Evolutionary conservation across 2,329 filamentous ascomycete species (phyloP), one percentile per base, ranked within the genome.

Genomic region (Bipolaris cookei): DNA sequence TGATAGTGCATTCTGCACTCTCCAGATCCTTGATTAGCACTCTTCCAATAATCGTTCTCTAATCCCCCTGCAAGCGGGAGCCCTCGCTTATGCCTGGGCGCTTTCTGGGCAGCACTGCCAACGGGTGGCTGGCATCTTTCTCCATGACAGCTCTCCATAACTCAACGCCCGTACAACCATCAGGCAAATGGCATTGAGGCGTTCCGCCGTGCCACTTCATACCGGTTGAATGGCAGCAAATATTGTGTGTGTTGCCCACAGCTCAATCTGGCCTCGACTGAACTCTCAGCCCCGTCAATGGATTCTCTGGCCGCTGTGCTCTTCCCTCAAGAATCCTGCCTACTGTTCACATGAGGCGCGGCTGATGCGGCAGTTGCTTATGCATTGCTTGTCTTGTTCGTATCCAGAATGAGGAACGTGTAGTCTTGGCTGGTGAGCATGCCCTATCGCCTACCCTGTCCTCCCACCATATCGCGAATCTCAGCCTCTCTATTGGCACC

Each of bases 321-420:
- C 39, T 53, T 38, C 44, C 21, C 14, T 49, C 25, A 18, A n/a
- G 20, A 35, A 39, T 20, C 45, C 20, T 34, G 13, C 34, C 14
- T 46, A 48, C 28, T 20, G 21, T 18, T 10, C 39, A 21, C 39
- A 59, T 39, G 41, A 32, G 35, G 41, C 23, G 45, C 46, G 44
- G 47, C 54, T 59, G 49, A 54, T 57, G 49, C 45, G 16, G 41
- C 37, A 35, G 28, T 51, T 51, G 54, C 57, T 56, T 59, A 48
- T 42, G 16, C 44, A 56, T 43, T 51, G 44, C 48, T 56, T 59
- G 48, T 44, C 44, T 56, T 59, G 48, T 39, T 49, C 16, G 48
- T 34, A 45, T 25, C 48, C 23, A 39, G 25, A 52, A 50, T 21
- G 38, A 16, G 25, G 47, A 44, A 46, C 18, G 32, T 46, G 45